A percentile compares a stretch with the other conserved stretches of the same genome.
These are phyloP conservation scores for Dactylis glomerata DNA, from an alignment of 176 grass and related monocot genomes.

Conservation along the genomic window DNA sequence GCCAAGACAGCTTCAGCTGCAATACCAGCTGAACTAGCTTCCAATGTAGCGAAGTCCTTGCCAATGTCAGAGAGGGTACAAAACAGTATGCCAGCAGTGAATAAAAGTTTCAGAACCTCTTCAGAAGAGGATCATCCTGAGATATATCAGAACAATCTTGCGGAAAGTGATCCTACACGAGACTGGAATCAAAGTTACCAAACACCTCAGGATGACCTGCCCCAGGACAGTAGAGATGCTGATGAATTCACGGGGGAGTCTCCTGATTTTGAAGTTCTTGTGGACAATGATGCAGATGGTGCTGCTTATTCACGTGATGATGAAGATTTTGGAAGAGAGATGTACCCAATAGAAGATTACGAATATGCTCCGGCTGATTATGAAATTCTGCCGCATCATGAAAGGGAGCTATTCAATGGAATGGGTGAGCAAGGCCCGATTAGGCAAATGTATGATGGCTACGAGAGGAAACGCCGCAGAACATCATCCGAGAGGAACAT, in stretches of 20 bases:
- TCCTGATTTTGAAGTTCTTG: conserved; percentile 94
- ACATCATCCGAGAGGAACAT: conserved; percentile 56
- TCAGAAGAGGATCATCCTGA: conserved; percentile 49
- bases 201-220: conserved; percentile 44
- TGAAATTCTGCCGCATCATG: conserved; percentile 42
- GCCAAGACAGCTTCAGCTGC: conserved; percentile 33
- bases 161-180: conserved; percentile 40
- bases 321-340: conserved; percentile 65
- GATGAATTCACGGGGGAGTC: conserved; percentile 76
- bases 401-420: conserved; percentile 63
- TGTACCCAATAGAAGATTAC: conserved; percentile 72
- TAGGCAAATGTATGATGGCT: conserved; percentile 42
- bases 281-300: conserved; percentile 66
- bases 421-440: conserved; percentile 32
- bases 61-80: conserved; percentile 33
- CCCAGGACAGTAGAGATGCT: conserved; percentile 67
- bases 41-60: conserved; percentile 34
- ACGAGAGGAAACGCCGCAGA: conserved; percentile 62
- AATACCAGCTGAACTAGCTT: background rate
- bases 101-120: conserved; percentile 35
- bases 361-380: conserved; percentile 61
- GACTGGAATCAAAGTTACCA: conserved; percentile 41
- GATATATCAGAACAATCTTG: conserved; percentile 39
- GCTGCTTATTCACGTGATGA: conserved; percentile 63
- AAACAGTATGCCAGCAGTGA: conserved; percentile 8